A percentile compares a stretch with the other conserved stretches of the same genome.
Conservation (phyloP, 2,329 filamentous ascomycete species). For the Cadophora sp. region DNA sequence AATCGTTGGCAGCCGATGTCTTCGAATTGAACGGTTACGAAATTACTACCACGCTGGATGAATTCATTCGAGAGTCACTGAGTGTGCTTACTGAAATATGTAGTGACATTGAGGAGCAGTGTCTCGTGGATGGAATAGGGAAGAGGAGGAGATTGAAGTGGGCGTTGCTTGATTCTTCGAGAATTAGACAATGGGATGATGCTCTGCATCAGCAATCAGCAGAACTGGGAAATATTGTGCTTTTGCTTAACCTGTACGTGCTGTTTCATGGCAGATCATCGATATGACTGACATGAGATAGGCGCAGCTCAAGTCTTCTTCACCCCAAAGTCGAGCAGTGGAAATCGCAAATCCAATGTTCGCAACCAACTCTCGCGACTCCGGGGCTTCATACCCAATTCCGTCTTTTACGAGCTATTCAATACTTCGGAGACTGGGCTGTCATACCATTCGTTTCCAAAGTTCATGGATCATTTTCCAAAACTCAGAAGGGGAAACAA, state of each 20-base stretch:
- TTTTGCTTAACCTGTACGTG: background rate
- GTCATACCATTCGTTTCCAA: background rate
- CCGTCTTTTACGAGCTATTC: background rate
- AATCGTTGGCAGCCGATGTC: background rate
- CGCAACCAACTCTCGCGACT: background rate
- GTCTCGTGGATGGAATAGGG: background rate
- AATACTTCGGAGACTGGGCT: background rate
- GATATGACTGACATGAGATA: background rate
- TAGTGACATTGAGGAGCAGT: background rate
- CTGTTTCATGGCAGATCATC: background rate
- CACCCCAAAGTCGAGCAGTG: background rate
- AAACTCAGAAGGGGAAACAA: background rate
- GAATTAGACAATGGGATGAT: background rate
- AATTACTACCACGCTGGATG: background rate
- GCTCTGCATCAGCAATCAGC: background rate
- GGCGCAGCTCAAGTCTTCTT: background rate
- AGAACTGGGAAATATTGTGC: background rate
- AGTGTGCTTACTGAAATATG: background rate
- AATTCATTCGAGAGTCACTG: background rate
- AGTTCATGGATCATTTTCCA: background rate
- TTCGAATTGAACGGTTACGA: background rate
- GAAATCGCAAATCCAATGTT: background rate
- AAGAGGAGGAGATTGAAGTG: background rate
- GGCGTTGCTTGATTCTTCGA: constrained; percentile 1
- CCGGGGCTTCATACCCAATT: background rate